Percentiles rank a stretch among this genome's conserved stretches.
Conservation (phyloP, 495 filamentous ascomycete genomes). For the Penicillium riverlandense region DNA sequence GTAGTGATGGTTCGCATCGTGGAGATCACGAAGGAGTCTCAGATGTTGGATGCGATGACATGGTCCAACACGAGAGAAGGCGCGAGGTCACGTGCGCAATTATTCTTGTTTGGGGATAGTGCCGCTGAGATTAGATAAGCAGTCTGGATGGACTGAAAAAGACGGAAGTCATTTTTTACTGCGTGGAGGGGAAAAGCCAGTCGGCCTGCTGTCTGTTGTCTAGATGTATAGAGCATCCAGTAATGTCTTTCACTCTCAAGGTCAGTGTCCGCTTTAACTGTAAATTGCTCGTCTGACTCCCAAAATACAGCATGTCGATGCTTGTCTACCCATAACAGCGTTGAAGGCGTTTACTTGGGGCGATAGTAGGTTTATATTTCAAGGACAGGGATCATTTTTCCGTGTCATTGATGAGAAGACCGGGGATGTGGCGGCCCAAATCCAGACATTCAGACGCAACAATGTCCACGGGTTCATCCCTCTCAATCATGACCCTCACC, state of each 20-base stretch:
- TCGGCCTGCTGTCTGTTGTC: background rate
- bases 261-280: slow-evolving; percentile 17
- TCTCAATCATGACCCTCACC: slow-evolving; percentile 11
- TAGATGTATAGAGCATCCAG: slow-evolving; percentile 11
- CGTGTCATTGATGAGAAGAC: slow-evolving; percentile 28
- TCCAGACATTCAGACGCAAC: slow-evolving; percentile 31
- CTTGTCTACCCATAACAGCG: slow-evolving; percentile 39
- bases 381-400: slow-evolving; percentile 36
- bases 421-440: slow-evolving; percentile 22
- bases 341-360: slow-evolving; percentile 25
- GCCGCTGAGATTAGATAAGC: slow-evolving; percentile 1
- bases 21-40: too few relatives aligned
- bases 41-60: too few relatives aligned
- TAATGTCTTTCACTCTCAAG: slow-evolving; percentile 31
- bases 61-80: slow-evolving; percentile 5
- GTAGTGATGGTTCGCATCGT: too few relatives aligned
- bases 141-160: background rate
- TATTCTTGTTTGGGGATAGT: slow-evolving; percentile 12
- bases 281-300: slow-evolving; percentile 6
- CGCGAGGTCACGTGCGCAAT: slow-evolving; percentile 26
- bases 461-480: slow-evolving; percentile 35
- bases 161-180: background rate
- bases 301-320: slow-evolving; percentile 34
- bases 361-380: slow-evolving; percentile 20
- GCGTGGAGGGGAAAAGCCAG: slow-evolving; percentile 5